Conservation (phyloP, 257 asterid genomes). For the Solanum paucissectum region DNA sequence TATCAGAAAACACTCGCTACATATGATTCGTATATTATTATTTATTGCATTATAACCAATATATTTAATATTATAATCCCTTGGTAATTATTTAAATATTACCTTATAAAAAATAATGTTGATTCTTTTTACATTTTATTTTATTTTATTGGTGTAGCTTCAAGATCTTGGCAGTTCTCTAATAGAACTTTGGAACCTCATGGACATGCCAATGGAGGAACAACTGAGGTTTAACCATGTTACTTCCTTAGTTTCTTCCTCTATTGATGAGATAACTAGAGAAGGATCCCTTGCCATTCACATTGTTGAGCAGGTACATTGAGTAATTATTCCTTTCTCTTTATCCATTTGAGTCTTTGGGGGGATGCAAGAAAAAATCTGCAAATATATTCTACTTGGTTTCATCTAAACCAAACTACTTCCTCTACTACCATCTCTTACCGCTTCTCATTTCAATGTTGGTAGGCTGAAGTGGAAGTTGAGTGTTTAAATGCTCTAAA, state of each 20-base stretch:
- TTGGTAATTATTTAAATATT: background rate
- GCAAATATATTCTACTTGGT: background rate
- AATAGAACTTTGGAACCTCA: conserved; percentile 49
- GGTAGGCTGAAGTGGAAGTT: conserved; percentile 57
- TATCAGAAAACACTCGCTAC: background rate
- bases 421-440: background rate
- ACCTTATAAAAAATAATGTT: background rate
- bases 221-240: conserved; percentile 36
- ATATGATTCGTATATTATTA: background rate
- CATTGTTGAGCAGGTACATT: conserved; percentile 52
- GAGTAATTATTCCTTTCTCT: background rate
- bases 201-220: conserved; percentile 53
- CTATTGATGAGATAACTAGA: conserved; percentile 25
- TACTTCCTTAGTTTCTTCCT: conserved; percentile 31
- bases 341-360: background rate
- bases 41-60: background rate
- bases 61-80: background rate
- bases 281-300: conserved; percentile 51
- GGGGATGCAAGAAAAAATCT: background rate
- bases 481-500: conserved; percentile 43
- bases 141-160: conserved; percentile 25
- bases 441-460: conserved; percentile 2
- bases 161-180: conserved; percentile 47
- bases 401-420: background rate
- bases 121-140: background rate